phyloP scores from a whole-genome alignment of 1,284 basidiomycete species.

The Pseudozyma sp. region DNA sequence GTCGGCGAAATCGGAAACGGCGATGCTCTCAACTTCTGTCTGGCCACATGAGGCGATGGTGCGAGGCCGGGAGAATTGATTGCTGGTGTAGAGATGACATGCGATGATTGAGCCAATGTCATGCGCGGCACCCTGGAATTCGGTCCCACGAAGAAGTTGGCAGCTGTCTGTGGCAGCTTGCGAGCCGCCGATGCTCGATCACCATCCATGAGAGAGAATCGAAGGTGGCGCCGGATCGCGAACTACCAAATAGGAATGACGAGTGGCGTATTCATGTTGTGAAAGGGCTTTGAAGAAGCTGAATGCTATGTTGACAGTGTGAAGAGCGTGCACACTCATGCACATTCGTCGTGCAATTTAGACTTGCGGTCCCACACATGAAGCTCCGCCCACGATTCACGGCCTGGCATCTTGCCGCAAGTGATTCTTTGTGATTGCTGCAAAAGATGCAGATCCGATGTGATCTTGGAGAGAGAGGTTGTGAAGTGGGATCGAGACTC shows the following conservation, averaged over 20 bases:
- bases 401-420: too few relatives aligned
- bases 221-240: not conserved
- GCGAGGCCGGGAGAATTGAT: slow-evolving; percentile 5
- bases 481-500: too few relatives aligned
- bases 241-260: too few relatives aligned
- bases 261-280: too few relatives aligned
- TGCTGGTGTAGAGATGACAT: slow-evolving; percentile 24
- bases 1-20: slow-evolving; percentile 16
- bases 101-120: slow-evolving; percentile 37
- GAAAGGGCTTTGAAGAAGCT: too few relatives aligned
- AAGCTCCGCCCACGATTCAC: too few relatives aligned
- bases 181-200: slow-evolving; percentile 28
- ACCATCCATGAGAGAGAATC: slow-evolving; percentile 14
- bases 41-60: slow-evolving; percentile 4
- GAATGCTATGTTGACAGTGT: too few relatives aligned
- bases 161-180: slow-evolving; percentile 44
- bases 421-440: not conserved
- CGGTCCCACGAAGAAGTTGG: slow-evolving; percentile 50
- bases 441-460: slow-evolving; percentile 14
- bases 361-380: too few relatives aligned
- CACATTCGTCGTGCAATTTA: too few relatives aligned
- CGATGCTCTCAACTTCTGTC: slow-evolving; percentile 4
- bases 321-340: too few relatives aligned
- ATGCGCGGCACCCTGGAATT: slow-evolving; percentile 44
- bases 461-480: slow-evolving; percentile 18